A percentile compares a stretch with the other conserved stretches of the same genome.
These are phyloP conservation scores for Blastomyces emzantsi DNA, from an alignment of 2,329 filamentous ascomycete species.

Conservation along the genomic window DNA sequence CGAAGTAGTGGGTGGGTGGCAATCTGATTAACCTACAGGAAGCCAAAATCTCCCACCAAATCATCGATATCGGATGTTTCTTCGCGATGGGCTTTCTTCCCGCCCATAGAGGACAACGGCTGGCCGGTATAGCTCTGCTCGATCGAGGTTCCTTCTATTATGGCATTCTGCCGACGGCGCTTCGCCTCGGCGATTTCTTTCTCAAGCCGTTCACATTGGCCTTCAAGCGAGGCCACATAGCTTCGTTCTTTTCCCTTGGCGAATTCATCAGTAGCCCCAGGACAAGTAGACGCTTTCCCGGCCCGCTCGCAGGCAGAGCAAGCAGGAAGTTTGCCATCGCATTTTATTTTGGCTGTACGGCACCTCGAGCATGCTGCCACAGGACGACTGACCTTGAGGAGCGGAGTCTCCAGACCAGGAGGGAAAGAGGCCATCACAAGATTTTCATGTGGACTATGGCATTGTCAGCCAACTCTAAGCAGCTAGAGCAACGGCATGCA, in stretches of 20 bases:
- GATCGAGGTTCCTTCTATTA: slow-evolving; percentile 22
- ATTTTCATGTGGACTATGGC: slow-evolving; percentile 5
- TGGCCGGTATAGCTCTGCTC: slow-evolving; percentile 12
- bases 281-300: slow-evolving; percentile 77
- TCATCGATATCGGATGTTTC: slow-evolving; percentile 87
- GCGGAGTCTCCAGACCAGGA: slow-evolving; percentile 32
- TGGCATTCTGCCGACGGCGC: slow-evolving; percentile 47
- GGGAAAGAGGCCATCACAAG: slow-evolving; percentile 19
- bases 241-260: slow-evolving; percentile 91
- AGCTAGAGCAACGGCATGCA: background rate
- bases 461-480: slow-evolving; percentile 5
- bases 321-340: slow-evolving; percentile 89
- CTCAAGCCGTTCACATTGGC: slow-evolving; percentile 80
- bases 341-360: slow-evolving; percentile 92
- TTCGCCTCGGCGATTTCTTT: slow-evolving; percentile 52
- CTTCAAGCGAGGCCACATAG: slow-evolving; percentile 92
- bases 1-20: background rate
- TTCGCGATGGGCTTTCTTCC: slow-evolving; percentile 32
- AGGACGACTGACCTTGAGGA: slow-evolving; percentile 58
- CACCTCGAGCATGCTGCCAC: slow-evolving; percentile 74
- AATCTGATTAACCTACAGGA: slow-evolving; percentile 52
- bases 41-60: slow-evolving; percentile 87
- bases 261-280: slow-evolving; percentile 91
- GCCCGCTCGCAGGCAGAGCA: slow-evolving; percentile 94
- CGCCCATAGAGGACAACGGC: background rate